Evolutionary conservation across 2,329 filamentous ascomycete genomes (phyloP).

Genomic region (Fusarium piperis): DNA sequence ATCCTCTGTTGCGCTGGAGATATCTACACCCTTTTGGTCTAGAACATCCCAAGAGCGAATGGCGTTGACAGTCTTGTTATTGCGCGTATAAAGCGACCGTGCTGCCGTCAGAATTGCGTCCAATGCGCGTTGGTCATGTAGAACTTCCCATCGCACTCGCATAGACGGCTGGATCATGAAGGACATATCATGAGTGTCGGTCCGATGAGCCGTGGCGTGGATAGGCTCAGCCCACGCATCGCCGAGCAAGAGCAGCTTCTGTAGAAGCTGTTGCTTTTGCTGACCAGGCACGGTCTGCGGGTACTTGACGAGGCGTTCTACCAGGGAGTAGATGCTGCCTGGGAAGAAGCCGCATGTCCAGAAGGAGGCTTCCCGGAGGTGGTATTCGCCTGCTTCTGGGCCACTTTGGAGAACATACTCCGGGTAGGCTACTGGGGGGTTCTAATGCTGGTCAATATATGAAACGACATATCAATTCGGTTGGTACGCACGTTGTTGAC

Average conservation of each 20-base stretch:
- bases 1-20: slow-evolving; percentile 45
- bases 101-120: slow-evolving; percentile 56
- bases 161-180: slow-evolving; percentile 63
- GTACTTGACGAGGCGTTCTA: slow-evolving; percentile 47
- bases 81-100: slow-evolving; percentile 54
- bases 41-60: slow-evolving; percentile 60
- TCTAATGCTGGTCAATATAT: slow-evolving; percentile 5
- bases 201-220: slow-evolving; percentile 47
- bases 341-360: slow-evolving; percentile 55
- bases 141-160: slow-evolving; percentile 59
- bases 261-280: slow-evolving; percentile 33
- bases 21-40: slow-evolving; percentile 43
- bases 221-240: slow-evolving; percentile 49
- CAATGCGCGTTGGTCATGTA: slow-evolving; percentile 50
- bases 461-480: not conserved
- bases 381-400: slow-evolving; percentile 24
- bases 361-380: slow-evolving; percentile 35
- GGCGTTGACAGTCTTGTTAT: slow-evolving; percentile 53
- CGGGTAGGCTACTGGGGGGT: slow-evolving; percentile 30
- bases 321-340: slow-evolving; percentile 47
- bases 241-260: slow-evolving; percentile 33
- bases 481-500: slow-evolving; percentile 21
- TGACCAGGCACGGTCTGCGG: slow-evolving; percentile 36
- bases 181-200: slow-evolving; percentile 63
- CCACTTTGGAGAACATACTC: slow-evolving; percentile 37